Percentiles rank a stretch among this genome's conserved stretches.
These are phyloP conservation scores for Cichorium intybus DNA, from an alignment of 140 eudicot species.

Conservation along the genomic window DNA sequence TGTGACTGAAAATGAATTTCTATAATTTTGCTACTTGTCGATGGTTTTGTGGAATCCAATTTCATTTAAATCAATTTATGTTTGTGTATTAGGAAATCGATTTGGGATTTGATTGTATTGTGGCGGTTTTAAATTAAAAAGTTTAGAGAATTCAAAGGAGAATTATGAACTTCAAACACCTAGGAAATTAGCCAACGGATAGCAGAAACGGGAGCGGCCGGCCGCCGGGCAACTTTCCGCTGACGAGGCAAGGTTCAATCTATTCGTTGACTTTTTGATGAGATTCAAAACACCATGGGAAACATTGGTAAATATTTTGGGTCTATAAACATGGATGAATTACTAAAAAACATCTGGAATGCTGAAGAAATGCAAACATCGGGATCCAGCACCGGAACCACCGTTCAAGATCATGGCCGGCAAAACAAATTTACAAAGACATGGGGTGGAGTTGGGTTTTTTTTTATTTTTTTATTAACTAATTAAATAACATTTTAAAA, in stretches of 20 bases:
- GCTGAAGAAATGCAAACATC: slow-evolving; percentile 84
- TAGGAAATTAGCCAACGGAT: slow-evolving; percentile 55
- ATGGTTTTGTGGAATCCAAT: background rate
- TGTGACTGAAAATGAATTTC: too few relatives aligned
- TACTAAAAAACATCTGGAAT: slow-evolving; percentile 87
- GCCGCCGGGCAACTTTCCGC: slow-evolving; percentile 55
- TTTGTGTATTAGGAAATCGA: slow-evolving; percentile 19
- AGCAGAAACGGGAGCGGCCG: slow-evolving; percentile 47
- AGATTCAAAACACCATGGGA: slow-evolving; percentile 77
- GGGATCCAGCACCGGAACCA: slow-evolving; percentile 22
- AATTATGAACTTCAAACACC: slow-evolving; percentile 59
- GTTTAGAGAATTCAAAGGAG: slow-evolving; percentile 1
- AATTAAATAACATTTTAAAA: too few relatives aligned
- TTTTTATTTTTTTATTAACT: too few relatives aligned
- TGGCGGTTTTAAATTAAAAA: background rate
- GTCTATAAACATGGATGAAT: slow-evolving; percentile 98
- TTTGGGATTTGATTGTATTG: slow-evolving; percentile 10
- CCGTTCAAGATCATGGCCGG: slow-evolving; percentile 32
- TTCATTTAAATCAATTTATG: slow-evolving; percentile 10
- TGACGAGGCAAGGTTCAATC: slow-evolving; percentile 73
- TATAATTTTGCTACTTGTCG: background rate
- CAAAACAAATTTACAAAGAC: slow-evolving; percentile 66
- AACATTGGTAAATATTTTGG: slow-evolving; percentile 88
- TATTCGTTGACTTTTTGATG: slow-evolving; percentile 91
- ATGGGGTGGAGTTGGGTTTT: too few relatives aligned